Conservation (phyloP, 371 early-diverging fungal species). For the Mucor plumbeus region DNA sequence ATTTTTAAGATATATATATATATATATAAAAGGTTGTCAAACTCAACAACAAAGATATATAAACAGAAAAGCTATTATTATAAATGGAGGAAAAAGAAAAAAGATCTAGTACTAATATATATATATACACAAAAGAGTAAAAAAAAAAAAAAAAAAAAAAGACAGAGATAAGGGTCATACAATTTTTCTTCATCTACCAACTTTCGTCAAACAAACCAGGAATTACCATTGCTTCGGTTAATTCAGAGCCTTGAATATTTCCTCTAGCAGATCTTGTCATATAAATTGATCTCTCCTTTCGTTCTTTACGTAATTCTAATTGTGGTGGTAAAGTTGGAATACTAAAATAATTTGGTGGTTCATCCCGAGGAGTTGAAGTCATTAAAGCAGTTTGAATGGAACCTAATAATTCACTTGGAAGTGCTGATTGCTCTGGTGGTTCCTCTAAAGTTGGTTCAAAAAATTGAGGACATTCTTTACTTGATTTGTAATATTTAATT, state of each 20-base stretch:
- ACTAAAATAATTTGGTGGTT: conserved; percentile 44
- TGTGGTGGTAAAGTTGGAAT: conserved; percentile 41
- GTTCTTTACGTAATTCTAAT: conserved; percentile 35
- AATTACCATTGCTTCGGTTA: conserved; percentile 35
- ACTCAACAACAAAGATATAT: neutral
- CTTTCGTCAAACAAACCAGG: conserved; percentile 42
- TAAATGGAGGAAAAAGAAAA: no score
- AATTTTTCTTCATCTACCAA: conserved; percentile 23
- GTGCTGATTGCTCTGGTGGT: conserved; percentile 30
- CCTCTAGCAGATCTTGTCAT: conserved; percentile 28
- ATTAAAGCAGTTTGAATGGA: conserved; percentile 31
- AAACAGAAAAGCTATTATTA: neutral
- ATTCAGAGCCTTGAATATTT: conserved; percentile 21
- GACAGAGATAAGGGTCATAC: neutral
- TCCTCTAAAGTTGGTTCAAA: conserved; percentile 41
- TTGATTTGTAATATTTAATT: conserved; percentile 29
- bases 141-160: neutral
- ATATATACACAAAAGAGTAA: neutral
- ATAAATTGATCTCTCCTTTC: conserved; percentile 34
- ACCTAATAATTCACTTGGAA: conserved; percentile 33
- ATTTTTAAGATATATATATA: neutral
- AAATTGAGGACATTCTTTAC: conserved; percentile 35
- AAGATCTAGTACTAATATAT: neutral
- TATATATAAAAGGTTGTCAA: neutral
- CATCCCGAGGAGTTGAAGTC: conserved; percentile 18